Base-by-base conservation (phyloP, 2,329 filamentous ascomycete species). In the Bipolaris zeicola region DNA sequence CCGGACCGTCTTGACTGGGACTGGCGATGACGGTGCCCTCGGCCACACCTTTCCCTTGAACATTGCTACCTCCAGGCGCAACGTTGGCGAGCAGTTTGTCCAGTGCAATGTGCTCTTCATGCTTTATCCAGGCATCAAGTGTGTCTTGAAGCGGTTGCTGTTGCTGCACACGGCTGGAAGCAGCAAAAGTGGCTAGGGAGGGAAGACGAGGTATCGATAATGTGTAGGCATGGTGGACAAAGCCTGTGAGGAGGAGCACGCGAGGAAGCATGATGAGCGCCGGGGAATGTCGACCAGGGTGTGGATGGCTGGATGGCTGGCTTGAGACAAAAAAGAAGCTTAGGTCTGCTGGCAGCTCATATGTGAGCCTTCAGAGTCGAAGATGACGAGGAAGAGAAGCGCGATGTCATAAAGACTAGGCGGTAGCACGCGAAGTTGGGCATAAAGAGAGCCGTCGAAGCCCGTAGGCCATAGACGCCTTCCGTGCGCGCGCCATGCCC, bases 1-100 rank as follows among this genome's bases (percentile, higher is more conserved):
- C 70, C 10, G 79, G 78, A 16, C 69, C 64, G 3, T 72, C 55
- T 26, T 67, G 73, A 14, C 75, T 79, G 3, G 78, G 78, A 51
- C 78, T 80, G 24, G 79, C 78, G 33, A 80, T 66, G 1, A 80
- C 77, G 3, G 76, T 76, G 31, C 78, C 79, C 20, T 69, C 64
- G 5, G 66, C 74, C 5, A 76, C 77, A 16, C 67, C 70, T 31
- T 64, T 52, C 2, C 70, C 73, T 46, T 63, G 51, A 1, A 75
- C 67, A 50, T 79, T 78, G 8, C 63, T 59, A 6, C 78, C 78
- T n/a, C 72, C 68, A 6, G 78, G 78, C 2, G 77, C 74, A 34
- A 80, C 68, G 52, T 80, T 80, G 33, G 73, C 76, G 10, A 80
- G 71, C 41, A 80, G 60, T 45, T 65, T 74, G 50, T 76, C 70